Conservation (phyloP, 495 filamentous ascomycete genomes). For the Clavariopsis aquatica region DNA sequence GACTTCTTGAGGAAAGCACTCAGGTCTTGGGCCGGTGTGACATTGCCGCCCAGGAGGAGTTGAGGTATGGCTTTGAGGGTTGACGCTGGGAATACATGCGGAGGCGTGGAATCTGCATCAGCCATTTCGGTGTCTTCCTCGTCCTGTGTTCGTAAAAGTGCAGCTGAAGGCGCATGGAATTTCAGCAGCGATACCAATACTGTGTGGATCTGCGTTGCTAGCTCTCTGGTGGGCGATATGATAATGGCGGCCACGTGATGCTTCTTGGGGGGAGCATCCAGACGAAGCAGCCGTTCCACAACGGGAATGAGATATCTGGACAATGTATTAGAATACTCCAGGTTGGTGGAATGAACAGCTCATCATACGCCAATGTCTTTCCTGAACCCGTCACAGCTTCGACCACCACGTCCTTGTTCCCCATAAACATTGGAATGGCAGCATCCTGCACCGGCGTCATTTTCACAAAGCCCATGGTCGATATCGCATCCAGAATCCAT, state of each 20-base stretch:
- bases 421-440: slow-evolving; percentile 87
- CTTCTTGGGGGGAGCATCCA: slow-evolving; percentile 75
- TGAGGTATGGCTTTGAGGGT: slow-evolving; percentile 70
- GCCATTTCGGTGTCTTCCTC: slow-evolving; percentile 51
- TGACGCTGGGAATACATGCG: slow-evolving; percentile 53
- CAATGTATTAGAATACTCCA: not conserved
- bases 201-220: slow-evolving; percentile 85
- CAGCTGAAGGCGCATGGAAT: slow-evolving; percentile 79
- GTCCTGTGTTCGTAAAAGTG: slow-evolving; percentile 53
- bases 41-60: slow-evolving; percentile 83
- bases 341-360: too few species aligned
- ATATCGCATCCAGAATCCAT: slow-evolving; percentile 86
- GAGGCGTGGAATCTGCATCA: slow-evolving; percentile 49
- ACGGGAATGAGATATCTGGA: slow-evolving; percentile 76
- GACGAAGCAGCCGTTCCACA: slow-evolving; percentile 76
- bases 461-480: slow-evolving; percentile 77
- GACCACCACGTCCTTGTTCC: slow-evolving; percentile 95
- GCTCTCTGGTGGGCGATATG: slow-evolving; percentile 88
- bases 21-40: slow-evolving; percentile 80
- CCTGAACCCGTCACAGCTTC: slow-evolving; percentile 96
- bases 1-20: slow-evolving; percentile 73
- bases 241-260: slow-evolving; percentile 89
- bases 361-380: slow-evolving; percentile 76
- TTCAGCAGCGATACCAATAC: slow-evolving; percentile 75
- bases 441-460: slow-evolving; percentile 95